phyloP scores from a whole-genome alignment of 495 filamentous ascomycete species.

The Lepraria neglecta region DNA sequence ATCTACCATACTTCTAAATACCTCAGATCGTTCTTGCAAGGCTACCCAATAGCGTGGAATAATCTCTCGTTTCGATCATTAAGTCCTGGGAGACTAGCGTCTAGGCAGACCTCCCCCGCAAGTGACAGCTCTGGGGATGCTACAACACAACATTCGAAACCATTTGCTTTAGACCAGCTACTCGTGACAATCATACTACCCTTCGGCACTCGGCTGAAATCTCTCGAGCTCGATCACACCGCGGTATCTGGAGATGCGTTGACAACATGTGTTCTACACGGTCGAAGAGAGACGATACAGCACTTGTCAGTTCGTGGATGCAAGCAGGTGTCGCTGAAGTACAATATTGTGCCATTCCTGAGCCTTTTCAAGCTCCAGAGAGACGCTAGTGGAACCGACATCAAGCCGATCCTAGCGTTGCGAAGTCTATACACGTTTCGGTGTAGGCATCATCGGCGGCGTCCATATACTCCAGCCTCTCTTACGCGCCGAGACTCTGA shows the following conservation, averaged over 20 bases:
- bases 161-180: conserved; percentile 52
- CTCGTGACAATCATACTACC: conserved; percentile 50
- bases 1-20: conserved; percentile 52
- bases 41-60: conserved; percentile 57
- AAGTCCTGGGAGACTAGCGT: conserved; percentile 40
- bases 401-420: conserved; percentile 42
- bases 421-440: conserved; percentile 57
- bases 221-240: conserved; percentile 56
- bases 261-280: conserved; percentile 46
- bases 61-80: conserved; percentile 53
- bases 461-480: conserved; percentile 53
- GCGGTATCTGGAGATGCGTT: conserved; percentile 52
- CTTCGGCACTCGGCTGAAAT: conserved; percentile 50
- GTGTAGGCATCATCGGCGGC: conserved; percentile 54
- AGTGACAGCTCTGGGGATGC: conserved; percentile 36
- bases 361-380: conserved; percentile 43
- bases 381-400: background rate
- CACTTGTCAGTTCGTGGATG: conserved; percentile 57
- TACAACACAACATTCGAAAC: conserved; percentile 45
- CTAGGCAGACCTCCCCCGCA: conserved; percentile 33
- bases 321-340: conserved; percentile 61
- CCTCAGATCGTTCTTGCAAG: conserved; percentile 49
- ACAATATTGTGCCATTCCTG: conserved; percentile 56
- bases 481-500: conserved; percentile 53
- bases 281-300: conserved; percentile 49